Conservation (phyloP, 2,329 filamentous ascomycete genomes). For the Nemania sp. region DNA sequence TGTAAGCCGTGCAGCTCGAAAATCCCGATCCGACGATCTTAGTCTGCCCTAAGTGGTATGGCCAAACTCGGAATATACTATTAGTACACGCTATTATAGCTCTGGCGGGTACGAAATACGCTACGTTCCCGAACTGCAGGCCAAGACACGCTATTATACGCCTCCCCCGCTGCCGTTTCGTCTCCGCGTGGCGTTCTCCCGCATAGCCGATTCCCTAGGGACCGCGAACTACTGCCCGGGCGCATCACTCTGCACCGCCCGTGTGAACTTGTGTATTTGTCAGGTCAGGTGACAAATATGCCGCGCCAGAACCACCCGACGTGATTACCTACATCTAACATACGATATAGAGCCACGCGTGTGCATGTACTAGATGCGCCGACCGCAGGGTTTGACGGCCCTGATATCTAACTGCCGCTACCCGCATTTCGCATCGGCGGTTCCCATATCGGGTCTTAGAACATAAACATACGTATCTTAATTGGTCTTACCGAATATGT, state of each 20-base stretch:
- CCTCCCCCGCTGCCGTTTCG: background rate
- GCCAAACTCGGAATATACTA: background rate
- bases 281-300: constrained; percentile 3
- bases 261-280: background rate
- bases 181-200: background rate
- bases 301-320: background rate
- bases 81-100: background rate
- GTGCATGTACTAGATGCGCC: background rate
- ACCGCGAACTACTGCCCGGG: background rate
- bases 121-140: background rate
- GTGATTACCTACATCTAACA: background rate
- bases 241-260: background rate
- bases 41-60: background rate
- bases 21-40: background rate
- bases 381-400: background rate
- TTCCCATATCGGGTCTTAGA: background rate
- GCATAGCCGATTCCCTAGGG: background rate
- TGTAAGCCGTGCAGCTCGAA: background rate
- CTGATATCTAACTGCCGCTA: background rate
- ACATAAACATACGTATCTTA: background rate
- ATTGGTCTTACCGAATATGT: background rate
- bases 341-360: background rate
- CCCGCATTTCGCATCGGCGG: background rate
- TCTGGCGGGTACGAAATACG: background rate
- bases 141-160: background rate